Evolutionary conservation across 768 basidiomycete species (phyloP), one percentile per base, ranked within the genome.

Genomic region (Mycena polygramma): DNA sequence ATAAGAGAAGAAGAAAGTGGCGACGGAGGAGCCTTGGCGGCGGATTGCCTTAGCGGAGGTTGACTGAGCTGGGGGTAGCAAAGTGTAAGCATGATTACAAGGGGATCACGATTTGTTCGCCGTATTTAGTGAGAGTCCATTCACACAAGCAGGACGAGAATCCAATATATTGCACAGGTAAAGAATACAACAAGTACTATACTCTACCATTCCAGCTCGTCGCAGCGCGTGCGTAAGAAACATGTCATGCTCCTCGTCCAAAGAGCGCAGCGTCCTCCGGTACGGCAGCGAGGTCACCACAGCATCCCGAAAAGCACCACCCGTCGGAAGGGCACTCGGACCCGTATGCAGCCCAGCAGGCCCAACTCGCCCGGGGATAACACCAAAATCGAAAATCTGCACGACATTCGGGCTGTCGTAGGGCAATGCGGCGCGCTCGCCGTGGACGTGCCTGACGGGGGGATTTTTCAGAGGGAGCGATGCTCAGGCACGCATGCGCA

Each of bases 401-500:
- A 69, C 13, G 20, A 19, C 10, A 8, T 35, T 37, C 7, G n/a
- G 14, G 20, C 51, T 10, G 9, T 5, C 8, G 20, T 14, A n/a
- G 15, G 68, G 51, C 13, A 69, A 20, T 6, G 22, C 63, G 9
- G 46, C 49, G 35, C 68, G 63, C 26, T 69, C 68, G 1, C 68
- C 68, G 57, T 69, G 68, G n/a, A 69, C 68, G 5, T 69, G 55
- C 37, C n/a, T n/a, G n/a, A n/a, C n/a, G n/a, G n/a, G n/a, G n/a
- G n/a, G n/a, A n/a, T n/a, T n/a, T n/a, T n/a, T n/a, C 7, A 53
- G 22, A 30, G 3, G 6, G 30, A 30, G 30, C 30, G 30, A 19
- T 30, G 3, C 4, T 3, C 14, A 22, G 37, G 24, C 10, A 24
- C 17, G 2, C 20, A 9, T 22, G 22, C 51, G 10, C 6, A 70